Evolutionary conservation across 2,329 filamentous ascomycete species (phyloP), one percentile per base, ranked within the genome.

Genomic region (Claviceps arundinis): DNA sequence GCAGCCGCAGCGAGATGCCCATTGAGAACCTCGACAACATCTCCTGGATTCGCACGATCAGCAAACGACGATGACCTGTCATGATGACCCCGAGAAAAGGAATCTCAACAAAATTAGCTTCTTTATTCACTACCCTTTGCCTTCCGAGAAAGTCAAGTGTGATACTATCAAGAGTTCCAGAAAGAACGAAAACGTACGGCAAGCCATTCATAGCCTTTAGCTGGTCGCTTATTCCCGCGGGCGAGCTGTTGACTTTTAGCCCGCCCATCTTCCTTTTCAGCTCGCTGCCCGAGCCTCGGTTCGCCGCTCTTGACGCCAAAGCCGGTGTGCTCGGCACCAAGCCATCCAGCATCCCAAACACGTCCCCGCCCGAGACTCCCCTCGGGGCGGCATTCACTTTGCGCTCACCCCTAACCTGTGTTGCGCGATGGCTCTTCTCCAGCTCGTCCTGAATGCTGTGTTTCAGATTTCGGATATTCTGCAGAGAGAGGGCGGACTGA

Each of bases 11-110:
- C 65, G 34, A 95, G 77, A 54, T 91, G 81, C 43, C 78, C 73
- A 67, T 96, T 96, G 56, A 98, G 76, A 30, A 89, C 79, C 64
- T 97, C 90, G 47, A 93, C 65, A 9, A 89, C 77, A 60, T 94
- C 85, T 52, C 91, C 91, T 13, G 89, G 75, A 60, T 94, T 90
- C 37, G 75, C 72, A 49, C 93, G 82, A 55, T 90, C 82, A 50
- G 80, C 76, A 64, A 97, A 97, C 5, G 69, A 63, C 1, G 61
- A 58, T 6, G 58, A 50, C 4, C 65, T 68, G 5, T 40, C 8
- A 6, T 7, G 3, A 43, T 45, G 19, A 5, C 13, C 43, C 22
- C 4, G 6, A 16, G 22, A 16, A 4, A 22, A 24, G 5, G 41
- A 11, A 41, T 41, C 14, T 19, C 40, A 7, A 42, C 2, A 4